Conservation (phyloP, 129 eudicot species). For the Tagetes erecta region DNA sequence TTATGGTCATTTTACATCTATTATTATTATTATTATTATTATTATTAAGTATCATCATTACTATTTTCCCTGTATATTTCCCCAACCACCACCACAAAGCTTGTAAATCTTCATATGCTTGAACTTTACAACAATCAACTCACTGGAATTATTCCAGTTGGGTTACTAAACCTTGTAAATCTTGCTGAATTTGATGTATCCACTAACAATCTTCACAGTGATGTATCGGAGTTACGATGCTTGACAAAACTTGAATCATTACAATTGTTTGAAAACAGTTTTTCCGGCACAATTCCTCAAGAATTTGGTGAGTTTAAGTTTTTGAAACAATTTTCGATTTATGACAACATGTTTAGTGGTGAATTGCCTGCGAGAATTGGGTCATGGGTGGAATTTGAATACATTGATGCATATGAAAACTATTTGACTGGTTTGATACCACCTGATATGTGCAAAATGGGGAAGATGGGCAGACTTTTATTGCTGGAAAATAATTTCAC, state of each 20-base stretch:
- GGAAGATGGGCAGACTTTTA: constrained; percentile 38
- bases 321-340: constrained; percentile 48
- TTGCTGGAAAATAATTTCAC: constrained; percentile 62
- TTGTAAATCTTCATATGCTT: constrained; percentile 50
- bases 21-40: too few species aligned
- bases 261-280: constrained; percentile 60
- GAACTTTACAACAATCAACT: constrained; percentile 52
- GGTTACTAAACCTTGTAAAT: constrained; percentile 49
- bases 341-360: constrained; percentile 53
- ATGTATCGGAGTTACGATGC: constrained; percentile 44
- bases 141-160: constrained; percentile 50
- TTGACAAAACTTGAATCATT: not conserved
- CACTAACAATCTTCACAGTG: constrained; percentile 57
- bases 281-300: constrained; percentile 53
- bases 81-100: constrained; percentile 22
- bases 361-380: constrained; percentile 60
- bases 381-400: constrained; percentile 55
- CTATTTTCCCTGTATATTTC: too few species aligned
- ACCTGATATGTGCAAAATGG: constrained; percentile 67
- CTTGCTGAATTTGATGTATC: constrained; percentile 54
- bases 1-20: too few species aligned
- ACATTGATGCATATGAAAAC: constrained; percentile 52
- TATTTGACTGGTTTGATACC: constrained; percentile 56
- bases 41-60: too few species aligned
- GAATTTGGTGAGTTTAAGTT: constrained; percentile 64